Evolutionary conservation across 768 basidiomycete species (phyloP).

Genomic region (Leccinum subgranulosum): DNA sequence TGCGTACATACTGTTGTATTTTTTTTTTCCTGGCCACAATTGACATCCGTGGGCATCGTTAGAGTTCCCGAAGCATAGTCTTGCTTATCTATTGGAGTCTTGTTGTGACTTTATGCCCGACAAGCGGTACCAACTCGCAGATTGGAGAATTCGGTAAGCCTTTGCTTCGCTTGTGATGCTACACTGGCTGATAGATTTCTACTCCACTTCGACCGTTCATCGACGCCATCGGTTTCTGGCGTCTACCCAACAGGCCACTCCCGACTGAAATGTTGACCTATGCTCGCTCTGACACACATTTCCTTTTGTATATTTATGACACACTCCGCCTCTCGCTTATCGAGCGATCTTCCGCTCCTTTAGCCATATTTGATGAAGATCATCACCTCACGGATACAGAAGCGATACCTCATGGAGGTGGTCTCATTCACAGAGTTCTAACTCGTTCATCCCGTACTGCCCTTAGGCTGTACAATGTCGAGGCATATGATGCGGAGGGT

Average conservation of each 20-base stretch:
- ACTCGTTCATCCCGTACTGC: constrained; percentile 73
- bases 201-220: background rate
- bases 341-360: constrained; percentile 49
- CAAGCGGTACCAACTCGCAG: constrained; percentile 95
- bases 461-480: constrained; percentile 64
- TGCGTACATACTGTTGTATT: constrained; percentile 22
- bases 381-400: background rate
- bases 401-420: constrained; percentile 27
- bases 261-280: constrained; percentile 88
- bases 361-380: constrained; percentile 18
- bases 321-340: constrained; percentile 83
- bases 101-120: constrained; percentile 90
- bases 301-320: constrained; percentile 90
- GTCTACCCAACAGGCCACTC: constrained; percentile 51
- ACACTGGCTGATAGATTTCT: background rate
- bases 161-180: background rate
- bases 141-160: constrained; percentile 88
- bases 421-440: constrained; percentile 62
- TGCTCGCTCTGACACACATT: constrained; percentile 96
- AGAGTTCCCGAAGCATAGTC: constrained; percentile 83
- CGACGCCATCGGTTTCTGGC: background rate
- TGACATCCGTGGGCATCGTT: background rate
- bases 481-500: constrained; percentile 61
- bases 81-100: constrained; percentile 80
- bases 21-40: background rate